Base-by-base conservation (phyloP, 371 early-diverging fungal genomes). In the Circinella umbellata region DNA sequence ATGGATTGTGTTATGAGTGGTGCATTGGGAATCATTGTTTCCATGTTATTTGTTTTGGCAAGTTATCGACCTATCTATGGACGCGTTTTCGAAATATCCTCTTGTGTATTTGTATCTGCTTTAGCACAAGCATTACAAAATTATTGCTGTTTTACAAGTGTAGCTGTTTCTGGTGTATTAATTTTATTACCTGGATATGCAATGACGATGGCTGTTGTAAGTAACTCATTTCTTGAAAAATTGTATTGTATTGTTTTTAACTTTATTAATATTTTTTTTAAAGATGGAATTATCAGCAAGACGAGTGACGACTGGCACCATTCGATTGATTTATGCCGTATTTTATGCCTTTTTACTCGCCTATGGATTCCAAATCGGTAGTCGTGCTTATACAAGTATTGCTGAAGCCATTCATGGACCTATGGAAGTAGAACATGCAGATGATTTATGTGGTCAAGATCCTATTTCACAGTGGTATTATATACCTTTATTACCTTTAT, bases 301-400 rank as follows among this genome's bases (percentile, higher is more conserved):
- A 35, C 93, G 94, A 69, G 86, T 95, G 66, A 88, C 93, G 27
- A 90, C 94, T 6, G 96, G 96, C 27, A 92, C 93, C 2, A 89
- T 94, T 51, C 88, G 94, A 38, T 78, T 93, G 14, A 91, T 92
- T 38, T 89, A 92, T 76, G 90, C 94, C 14, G 76, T 95, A 6
- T 80, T 95, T 42, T 89, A 90, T 34, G 91, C 94, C 15, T 88
- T 94, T 64, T 75, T 92, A 64, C 85, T 93, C 17, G 90, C 90
- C 3, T 94, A 92, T 65, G 95, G 94, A 13, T 80, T 95, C 69
- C 86, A 89, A 36, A 83, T 94, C 47, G 95, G 95, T 5, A 77
- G 78, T 39, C 74, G 71, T 27, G 70, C 79, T 4, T 83, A 83
- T 53, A 71, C 71, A 51, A 74, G 78, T 34, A 70, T 83, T 47